Conservation (phyloP, 345 rosid species). For the Arabidopsis arenosa region DNA sequence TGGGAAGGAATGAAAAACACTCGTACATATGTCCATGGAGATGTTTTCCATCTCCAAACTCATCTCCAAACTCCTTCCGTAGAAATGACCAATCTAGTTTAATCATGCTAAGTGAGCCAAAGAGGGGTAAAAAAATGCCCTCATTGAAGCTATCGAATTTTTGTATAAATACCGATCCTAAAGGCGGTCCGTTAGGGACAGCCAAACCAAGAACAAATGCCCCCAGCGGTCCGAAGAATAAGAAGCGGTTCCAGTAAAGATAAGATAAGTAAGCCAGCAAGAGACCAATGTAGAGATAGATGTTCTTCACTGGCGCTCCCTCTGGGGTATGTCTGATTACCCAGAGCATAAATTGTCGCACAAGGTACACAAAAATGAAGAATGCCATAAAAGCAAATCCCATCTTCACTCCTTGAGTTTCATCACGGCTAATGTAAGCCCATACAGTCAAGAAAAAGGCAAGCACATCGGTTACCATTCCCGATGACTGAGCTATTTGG, state of each 20-base stretch:
- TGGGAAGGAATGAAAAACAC: constrained; percentile 18
- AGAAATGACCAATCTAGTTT: constrained; percentile 35
- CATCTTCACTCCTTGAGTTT: background rate
- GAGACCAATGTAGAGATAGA: constrained; percentile 27
- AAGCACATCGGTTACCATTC: constrained; percentile 43
- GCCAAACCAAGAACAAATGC: constrained; percentile 51
- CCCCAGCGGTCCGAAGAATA: constrained; percentile 20
- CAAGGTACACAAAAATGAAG: constrained; percentile 22
- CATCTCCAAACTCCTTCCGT: background rate
- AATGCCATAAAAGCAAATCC: background rate
- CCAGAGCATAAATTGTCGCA: constrained; percentile 48
- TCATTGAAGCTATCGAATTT: constrained; percentile 43
- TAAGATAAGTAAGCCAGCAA: constrained; percentile 24
- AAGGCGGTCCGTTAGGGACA: constrained; percentile 53
- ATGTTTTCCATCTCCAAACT: background rate
- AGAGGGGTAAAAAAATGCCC: constrained; percentile 49
- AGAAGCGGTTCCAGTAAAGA: background rate
- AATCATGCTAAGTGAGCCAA: constrained; percentile 38
- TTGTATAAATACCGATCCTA: constrained; percentile 49
- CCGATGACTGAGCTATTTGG: constrained; percentile 50
- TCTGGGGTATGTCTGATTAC: constrained; percentile 46
- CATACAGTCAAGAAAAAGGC: background rate
- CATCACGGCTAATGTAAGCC: background rate
- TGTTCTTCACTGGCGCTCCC: constrained; percentile 39
- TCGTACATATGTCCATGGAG: constrained; percentile 14